These are phyloP conservation scores for Beauveria sp. DNA, from an alignment of 2,329 filamentous ascomycete species.

Conservation along the genomic window DNA sequence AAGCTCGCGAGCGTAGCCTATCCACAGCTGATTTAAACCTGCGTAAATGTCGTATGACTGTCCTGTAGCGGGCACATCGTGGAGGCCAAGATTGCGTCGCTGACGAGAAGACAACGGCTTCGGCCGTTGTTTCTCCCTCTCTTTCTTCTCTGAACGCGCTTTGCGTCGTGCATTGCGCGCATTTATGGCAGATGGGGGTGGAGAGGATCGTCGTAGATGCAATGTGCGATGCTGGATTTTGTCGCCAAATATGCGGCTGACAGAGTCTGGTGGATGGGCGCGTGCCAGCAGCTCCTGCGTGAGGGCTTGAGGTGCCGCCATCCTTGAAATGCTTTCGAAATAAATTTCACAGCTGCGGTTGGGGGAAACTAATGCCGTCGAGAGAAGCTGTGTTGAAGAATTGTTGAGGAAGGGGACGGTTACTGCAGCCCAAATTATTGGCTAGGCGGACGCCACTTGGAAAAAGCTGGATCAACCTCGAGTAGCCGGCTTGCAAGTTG, in stretches of 20 bases:
- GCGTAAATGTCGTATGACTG: conserved; percentile 63
- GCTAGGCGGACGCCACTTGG: not conserved
- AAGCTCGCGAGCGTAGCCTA: conserved; percentile 76
- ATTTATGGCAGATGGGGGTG: conserved; percentile 45
- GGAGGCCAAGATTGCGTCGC: conserved; percentile 64
- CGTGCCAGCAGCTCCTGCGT: conserved; percentile 63
- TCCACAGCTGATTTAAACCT: conserved; percentile 72
- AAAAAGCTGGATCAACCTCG: not conserved
- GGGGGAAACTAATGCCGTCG: not conserved
- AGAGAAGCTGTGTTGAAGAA: not conserved
- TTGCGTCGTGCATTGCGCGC: conserved; percentile 50
- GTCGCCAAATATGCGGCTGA: conserved; percentile 66
- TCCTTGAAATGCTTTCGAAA: not conserved
- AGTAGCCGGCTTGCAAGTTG: not conserved
- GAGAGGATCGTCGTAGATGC: conserved; percentile 68
- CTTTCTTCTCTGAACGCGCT: conserved; percentile 37
- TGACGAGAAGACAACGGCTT: conserved; percentile 72
- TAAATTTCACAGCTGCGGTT: not conserved
- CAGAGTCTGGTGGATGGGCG: conserved; percentile 69
- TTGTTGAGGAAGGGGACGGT: conserved; percentile 2
- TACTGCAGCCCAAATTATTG: not conserved
- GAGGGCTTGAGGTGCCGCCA: conserved; percentile 27
- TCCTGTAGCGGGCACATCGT: conserved; percentile 63
- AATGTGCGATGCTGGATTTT: conserved; percentile 79
- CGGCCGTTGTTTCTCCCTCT: conserved; percentile 43